phyloP scores from a whole-genome alignment of 1,284 basidiomycete species.

The Papiliotrema laurentii region DNA sequence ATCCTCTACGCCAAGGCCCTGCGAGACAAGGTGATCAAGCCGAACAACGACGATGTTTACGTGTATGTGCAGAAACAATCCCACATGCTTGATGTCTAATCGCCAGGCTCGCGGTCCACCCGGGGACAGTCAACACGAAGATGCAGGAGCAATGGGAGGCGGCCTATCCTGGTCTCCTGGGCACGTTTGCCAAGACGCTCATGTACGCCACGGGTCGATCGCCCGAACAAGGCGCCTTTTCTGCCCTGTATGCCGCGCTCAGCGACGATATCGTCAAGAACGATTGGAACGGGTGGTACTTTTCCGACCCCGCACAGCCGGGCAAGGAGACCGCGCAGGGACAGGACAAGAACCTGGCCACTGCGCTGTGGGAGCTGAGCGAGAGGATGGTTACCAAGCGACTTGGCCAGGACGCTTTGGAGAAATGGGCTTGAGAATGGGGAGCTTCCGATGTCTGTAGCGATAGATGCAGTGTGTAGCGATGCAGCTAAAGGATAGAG shows the following conservation, averaged over 20 bases:
- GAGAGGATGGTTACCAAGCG: slow-evolving; percentile 87
- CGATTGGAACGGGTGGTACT: slow-evolving; percentile 48
- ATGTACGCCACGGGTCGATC: slow-evolving; percentile 46
- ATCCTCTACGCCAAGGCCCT: slow-evolving; percentile 50
- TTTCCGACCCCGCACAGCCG: slow-evolving; percentile 44
- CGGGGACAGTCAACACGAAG: slow-evolving; percentile 50
- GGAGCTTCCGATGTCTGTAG: background rate
- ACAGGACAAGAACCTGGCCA: slow-evolving; percentile 43
- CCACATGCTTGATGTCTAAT: slow-evolving; percentile 7
- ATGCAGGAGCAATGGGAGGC: slow-evolving; percentile 51
- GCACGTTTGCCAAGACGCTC: slow-evolving; percentile 41
- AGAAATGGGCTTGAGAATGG: slow-evolving; percentile 22
- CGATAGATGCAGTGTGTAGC: background rate
- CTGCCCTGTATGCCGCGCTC: slow-evolving; percentile 43
- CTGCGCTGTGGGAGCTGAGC: slow-evolving; percentile 69
- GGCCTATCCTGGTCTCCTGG: slow-evolving; percentile 47
- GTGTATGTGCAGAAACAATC: slow-evolving; percentile 17
- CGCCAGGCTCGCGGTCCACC: slow-evolving; percentile 47
- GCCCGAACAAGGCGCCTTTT: slow-evolving; percentile 45
- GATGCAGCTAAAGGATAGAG: too few species aligned
- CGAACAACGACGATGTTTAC: slow-evolving; percentile 44
- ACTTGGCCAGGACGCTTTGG: slow-evolving; percentile 71
- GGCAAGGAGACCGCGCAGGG: slow-evolving; percentile 48
- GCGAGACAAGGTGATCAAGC: slow-evolving; percentile 47
- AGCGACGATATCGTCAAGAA: slow-evolving; percentile 47